Conservation (phyloP, 306 rosid genomes). For the Corylus heterophylla region DNA sequence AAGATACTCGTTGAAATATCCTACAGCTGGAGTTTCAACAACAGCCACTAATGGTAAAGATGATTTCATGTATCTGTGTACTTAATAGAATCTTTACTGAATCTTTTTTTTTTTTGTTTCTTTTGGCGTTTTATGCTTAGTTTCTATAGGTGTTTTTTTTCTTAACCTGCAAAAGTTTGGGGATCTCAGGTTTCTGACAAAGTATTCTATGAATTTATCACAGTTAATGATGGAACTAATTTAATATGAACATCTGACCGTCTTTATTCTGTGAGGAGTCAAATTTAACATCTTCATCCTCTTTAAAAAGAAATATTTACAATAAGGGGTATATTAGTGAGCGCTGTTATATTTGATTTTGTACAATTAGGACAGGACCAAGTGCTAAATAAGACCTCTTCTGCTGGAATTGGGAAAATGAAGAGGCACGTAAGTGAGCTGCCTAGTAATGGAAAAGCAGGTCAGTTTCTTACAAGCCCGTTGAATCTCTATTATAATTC, state of each 20-base stretch:
- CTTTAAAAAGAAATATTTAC: background rate
- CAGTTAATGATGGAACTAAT: background rate
- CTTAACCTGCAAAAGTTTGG: background rate
- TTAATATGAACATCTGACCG: background rate
- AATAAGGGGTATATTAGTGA: constrained; percentile 3
- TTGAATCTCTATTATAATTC: constrained; percentile 13
- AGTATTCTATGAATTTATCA: background rate
- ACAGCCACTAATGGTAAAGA: constrained; percentile 14
- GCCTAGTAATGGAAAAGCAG: constrained; percentile 41
- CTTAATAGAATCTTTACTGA: background rate
- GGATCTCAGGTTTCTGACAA: background rate
- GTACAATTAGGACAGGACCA: constrained; percentile 61
- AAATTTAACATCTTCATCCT: background rate
- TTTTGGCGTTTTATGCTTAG: background rate
- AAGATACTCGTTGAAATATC: background rate
- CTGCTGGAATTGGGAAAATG: constrained; percentile 42
- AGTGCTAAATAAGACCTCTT: constrained; percentile 43
- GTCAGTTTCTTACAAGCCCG: constrained; percentile 39
- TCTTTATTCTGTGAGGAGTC: background rate
- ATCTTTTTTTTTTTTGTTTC: constrained; percentile 20
- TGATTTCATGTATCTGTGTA: constrained; percentile 22
- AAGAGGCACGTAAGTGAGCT: constrained; percentile 24
- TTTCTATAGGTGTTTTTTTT: background rate
- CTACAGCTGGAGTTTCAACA: constrained; percentile 12
- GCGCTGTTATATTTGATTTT: constrained; percentile 5